Evolutionary conservation across 2,329 filamentous ascomycete genomes (phyloP).

Genomic region (Cordyceps farinosa): DNA sequence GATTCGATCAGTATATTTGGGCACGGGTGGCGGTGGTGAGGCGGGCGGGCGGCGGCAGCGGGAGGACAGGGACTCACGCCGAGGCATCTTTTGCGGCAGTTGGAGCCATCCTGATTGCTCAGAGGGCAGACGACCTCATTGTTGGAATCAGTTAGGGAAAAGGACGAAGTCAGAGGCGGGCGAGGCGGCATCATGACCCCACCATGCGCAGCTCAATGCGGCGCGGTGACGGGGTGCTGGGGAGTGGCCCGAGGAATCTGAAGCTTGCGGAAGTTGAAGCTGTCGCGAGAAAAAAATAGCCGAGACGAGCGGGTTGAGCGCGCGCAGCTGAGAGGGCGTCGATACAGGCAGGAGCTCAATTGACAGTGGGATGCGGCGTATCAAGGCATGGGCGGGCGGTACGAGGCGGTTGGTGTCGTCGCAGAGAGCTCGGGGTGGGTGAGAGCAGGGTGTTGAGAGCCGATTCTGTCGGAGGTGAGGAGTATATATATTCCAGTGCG

Average conservation of each 20-base stretch:
- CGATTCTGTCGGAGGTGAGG: background rate
- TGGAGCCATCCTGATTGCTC: constrained; percentile 92
- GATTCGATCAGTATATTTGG: background rate
- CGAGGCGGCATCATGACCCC: constrained; percentile 80
- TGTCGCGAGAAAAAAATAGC: background rate
- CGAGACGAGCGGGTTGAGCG: background rate
- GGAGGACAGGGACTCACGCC: constrained; percentile 67
- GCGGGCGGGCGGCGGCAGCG: background rate
- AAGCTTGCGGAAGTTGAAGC: background rate
- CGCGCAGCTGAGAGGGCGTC: background rate
- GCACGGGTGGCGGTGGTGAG: background rate
- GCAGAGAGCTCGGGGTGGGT: background rate
- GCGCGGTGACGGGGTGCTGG: constrained; percentile 6
- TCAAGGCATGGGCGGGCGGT: background rate
- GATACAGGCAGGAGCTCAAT: background rate
- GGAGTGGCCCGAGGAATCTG: background rate
- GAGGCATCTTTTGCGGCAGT: constrained; percentile 94
- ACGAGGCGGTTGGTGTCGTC: background rate
- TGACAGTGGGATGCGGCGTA: background rate
- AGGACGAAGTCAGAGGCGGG: constrained; percentile 81
- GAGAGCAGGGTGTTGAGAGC: background rate
- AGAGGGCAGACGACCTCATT: constrained; percentile 97
- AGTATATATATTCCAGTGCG: background rate
- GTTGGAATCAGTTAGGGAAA: constrained; percentile 86
- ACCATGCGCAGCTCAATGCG: constrained; percentile 43